Base-by-base conservation (phyloP, 345 rosid genomes). In the Camelina neglecta region DNA sequence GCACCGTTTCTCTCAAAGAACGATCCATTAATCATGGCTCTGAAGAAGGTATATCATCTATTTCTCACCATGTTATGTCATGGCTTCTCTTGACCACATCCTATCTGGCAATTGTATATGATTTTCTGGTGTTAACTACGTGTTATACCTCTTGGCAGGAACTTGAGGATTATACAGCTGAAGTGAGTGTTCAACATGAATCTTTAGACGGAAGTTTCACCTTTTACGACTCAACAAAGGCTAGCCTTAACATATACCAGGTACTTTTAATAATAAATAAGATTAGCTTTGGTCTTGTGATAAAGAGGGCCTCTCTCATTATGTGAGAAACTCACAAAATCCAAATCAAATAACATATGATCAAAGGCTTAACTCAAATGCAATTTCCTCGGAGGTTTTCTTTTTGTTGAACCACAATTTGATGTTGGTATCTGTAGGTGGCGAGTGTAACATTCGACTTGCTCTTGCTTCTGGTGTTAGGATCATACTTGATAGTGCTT, bases 371-470 rank as follows among this genome's bases (percentile, higher is more conserved):
- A 12, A 15, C 71, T 36, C 0, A 13, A 20, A 69, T 16, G 3
- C 11, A 42, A 24, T 11, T 23, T 41, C 62, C 31, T 23, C 24
- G 0, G 21, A 38, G 60, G 5, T 45, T 6, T 11, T 6, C 50
- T 60, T 60, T 41, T 2, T 45, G 31, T 23, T 26, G 39, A 57
- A 65, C 39, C 21, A 35, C 59, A 26, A 11, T 16, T 16, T 35
- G 54, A 38, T 61, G 45, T 7, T 65, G 38, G n/a, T 39, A 75
- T 54, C 70, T 67, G 73, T 93, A 95, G 99, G 99, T 95, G 78
- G 97, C 99, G 54, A 95, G 99, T 66, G 99, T 95, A 76, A 95
- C 99, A 8, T 95, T 92, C 29, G 97, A 95, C 87, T 85, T 95
- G 84, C 84, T 95, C 73, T 79, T 92, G 83, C 99, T 95, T 76